A percentile compares a stretch with the other conserved stretches of the same genome.
Conservation (phyloP, 2,329 filamentous ascomycete species). For the Hymenoscyphus fraxineus region DNA sequence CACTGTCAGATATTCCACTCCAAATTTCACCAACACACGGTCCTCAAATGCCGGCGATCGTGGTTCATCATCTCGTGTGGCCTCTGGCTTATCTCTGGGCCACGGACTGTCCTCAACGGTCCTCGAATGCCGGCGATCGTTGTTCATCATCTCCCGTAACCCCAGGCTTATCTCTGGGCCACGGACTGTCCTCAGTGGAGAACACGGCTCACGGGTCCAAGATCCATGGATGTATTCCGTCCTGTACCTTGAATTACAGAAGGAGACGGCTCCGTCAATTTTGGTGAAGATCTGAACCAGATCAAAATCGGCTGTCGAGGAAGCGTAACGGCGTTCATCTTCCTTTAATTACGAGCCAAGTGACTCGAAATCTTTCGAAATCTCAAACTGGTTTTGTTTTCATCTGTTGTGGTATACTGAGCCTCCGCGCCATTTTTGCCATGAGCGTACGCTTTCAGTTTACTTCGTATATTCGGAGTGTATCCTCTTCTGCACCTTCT, state of each 20-base stretch:
- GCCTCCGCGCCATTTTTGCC: too few relatives aligned
- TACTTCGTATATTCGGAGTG: not conserved
- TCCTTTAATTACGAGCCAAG: not conserved
- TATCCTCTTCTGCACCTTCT: not conserved
- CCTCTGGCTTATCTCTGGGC: not conserved
- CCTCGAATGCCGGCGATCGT: constrained; percentile 1
- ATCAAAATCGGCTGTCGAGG: not conserved
- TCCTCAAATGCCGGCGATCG: not conserved
- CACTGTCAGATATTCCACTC: not conserved
- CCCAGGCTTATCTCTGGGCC: not conserved
- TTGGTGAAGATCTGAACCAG: not conserved
- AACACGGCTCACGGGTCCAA: not conserved
- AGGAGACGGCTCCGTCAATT: not conserved
- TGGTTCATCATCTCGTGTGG: not conserved
- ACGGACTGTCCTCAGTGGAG: not conserved
- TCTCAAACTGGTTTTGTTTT: too few relatives aligned
- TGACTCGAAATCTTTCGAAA: not conserved
- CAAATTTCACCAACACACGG: not conserved
- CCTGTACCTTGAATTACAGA: not conserved
- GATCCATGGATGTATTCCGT: not conserved
- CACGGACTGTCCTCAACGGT: not conserved
- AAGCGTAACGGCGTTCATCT: not conserved
- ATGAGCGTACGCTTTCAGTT: not conserved
- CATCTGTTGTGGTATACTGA: too few relatives aligned
- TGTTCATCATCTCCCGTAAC: constrained; percentile 1